Evolutionary conservation across 2,329 filamentous ascomycete genomes (phyloP).

Genomic region (Chrysoporthe puriensis): DNA sequence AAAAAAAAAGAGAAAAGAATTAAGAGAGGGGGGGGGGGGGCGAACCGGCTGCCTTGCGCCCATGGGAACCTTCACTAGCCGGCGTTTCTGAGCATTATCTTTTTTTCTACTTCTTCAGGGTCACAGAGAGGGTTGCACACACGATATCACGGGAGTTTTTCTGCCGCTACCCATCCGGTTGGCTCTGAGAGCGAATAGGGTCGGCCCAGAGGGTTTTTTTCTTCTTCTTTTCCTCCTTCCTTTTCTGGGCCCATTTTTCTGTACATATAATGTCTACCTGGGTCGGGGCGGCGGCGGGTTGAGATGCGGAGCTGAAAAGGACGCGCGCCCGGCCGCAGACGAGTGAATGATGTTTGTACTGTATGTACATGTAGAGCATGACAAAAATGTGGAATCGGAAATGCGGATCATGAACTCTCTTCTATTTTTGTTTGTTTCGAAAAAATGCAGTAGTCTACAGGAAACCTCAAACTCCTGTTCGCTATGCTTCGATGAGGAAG

Average conservation of each 20-base stretch:
- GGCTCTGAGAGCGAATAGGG: neutral
- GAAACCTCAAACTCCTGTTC: neutral
- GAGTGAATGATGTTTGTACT: neutral
- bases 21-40: no score
- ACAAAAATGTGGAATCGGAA: conserved; percentile 6
- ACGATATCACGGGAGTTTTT: conserved; percentile 8
- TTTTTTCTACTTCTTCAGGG: neutral
- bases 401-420: conserved; percentile 8
- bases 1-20: neutral
- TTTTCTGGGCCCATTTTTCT: conserved; percentile 5
- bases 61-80: neutral
- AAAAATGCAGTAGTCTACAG: neutral
- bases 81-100: neutral
- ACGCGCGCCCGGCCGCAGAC: neutral
- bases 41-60: neutral
- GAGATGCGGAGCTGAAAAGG: neutral
- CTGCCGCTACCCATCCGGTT: neutral
- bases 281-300: neutral
- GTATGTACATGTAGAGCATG: conserved; percentile 4
- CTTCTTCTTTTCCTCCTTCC: neutral
- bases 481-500: conserved; percentile 6
- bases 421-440: neutral
- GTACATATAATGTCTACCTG: conserved; percentile 11
- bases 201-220: neutral
- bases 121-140: neutral